Base-by-base conservation (phyloP, 23 red algal genomes). In the Gracilaria gracilis region DNA sequence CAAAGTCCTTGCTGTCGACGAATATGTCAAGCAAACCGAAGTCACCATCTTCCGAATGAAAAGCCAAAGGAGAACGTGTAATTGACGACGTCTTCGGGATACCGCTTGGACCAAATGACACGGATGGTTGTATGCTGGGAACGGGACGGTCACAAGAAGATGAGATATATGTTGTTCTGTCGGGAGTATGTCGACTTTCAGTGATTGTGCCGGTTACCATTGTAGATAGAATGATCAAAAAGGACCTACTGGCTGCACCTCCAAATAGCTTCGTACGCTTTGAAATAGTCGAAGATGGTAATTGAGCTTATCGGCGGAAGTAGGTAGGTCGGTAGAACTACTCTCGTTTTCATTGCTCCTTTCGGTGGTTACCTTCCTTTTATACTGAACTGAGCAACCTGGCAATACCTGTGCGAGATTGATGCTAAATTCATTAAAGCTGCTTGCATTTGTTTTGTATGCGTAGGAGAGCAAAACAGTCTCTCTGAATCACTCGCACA, bases 11-110 rank as follows among this genome's bases (percentile, higher is more conserved):
- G 27, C 72, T 77, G 23, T 77, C 72, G 46, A 77, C 72, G 38
- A 51, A 49, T 17, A 77, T 77, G 72, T 77, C 72, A 23, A 77
- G 46, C 72, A 77, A 23, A 33, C 72, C 72, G 27, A 77, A 77
- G 34, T 77, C 72, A 49, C 72, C 72, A 37, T 77, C 72, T 15
- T 77, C 72, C 15, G 38, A 46, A 49, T 25, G 21, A 34, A 77
- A 51, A 49, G 72, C 72, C 0, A 8, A 25, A 14, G 72, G 72
- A 11, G 72, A 77, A 16, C 72, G 46, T 28, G 72, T 77, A 40
- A 77, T 77, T 77, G 72, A 77, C 4, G 72, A 77, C 23, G 72
- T 23, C 8, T 77, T 77, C 40, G 72, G 72, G 28, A 77, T 51
- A 77, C 72, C 72, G 19, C 21, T 46, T 15, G 72, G 72, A 31